phyloP scores from a whole-genome alignment of 352 stramenopile genomes.

The Thraustochytrium striatum region DNA sequence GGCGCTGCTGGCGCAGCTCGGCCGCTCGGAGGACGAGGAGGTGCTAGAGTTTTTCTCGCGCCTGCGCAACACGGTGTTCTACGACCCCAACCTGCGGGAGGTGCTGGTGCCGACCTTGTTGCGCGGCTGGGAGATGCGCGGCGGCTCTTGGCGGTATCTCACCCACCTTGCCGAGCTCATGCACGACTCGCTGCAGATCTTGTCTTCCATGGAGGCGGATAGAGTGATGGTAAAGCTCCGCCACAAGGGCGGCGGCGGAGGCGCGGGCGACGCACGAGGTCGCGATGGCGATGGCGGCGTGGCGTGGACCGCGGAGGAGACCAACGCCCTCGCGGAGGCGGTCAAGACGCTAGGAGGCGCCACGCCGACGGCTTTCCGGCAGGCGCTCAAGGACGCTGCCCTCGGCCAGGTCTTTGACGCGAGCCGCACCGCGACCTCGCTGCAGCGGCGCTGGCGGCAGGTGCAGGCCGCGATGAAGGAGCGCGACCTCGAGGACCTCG shows the following conservation, averaged over 20 bases:
- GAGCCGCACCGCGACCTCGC: not conserved
- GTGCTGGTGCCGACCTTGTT: constrained; percentile 8
- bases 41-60: not conserved
- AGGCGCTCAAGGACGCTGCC: constrained; percentile 19
- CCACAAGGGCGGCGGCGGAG: not conserved
- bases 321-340: constrained; percentile 19
- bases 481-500: not conserved
- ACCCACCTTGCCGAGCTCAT: not conserved
- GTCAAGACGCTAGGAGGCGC: constrained; percentile 1
- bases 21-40: not conserved
- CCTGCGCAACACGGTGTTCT: constrained; percentile 37
- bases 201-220: constrained; percentile 12
- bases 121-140: not conserved
- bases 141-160: constrained; percentile 20
- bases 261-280: not conserved
- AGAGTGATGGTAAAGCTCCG: not conserved
- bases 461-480: constrained; percentile 22
- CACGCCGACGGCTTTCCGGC: not conserved
- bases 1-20: not conserved
- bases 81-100: not conserved
- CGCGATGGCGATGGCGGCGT: not conserved
- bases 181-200: not conserved
- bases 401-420: constrained; percentile 16
- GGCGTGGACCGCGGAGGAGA: constrained; percentile 20
- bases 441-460: not conserved